Conservation (phyloP, 1,284 basidiomycete genomes). For the Inonotus hispidus region DNA sequence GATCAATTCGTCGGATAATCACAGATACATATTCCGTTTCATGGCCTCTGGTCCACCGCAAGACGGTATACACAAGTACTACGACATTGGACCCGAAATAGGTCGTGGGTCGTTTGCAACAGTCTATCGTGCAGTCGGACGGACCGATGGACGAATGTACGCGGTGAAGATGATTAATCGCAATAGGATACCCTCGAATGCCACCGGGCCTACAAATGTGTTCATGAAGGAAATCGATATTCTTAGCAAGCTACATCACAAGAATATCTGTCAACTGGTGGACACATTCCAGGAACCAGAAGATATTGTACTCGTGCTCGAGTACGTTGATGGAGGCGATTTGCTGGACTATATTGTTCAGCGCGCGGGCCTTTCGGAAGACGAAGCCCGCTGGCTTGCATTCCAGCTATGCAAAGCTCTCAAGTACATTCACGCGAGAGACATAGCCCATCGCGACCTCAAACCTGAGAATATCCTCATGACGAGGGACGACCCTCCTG, state of each 20-base stretch:
- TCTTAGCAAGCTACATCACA: constrained; percentile 68
- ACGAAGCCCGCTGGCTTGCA: neutral
- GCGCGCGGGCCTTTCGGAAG: constrained; percentile 54
- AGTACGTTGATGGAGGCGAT: constrained; percentile 83
- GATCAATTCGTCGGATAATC: constrained; percentile 50
- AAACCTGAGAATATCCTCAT: constrained; percentile 89
- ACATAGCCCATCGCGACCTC: constrained; percentile 85
- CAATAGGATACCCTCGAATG: constrained; percentile 31
- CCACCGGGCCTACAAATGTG: constrained; percentile 24
- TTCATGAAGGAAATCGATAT: constrained; percentile 66
- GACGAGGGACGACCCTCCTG: constrained; percentile 56
- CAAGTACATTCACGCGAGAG: constrained; percentile 62
- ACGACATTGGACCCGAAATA: constrained; percentile 61
- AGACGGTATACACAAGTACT: constrained; percentile 53
- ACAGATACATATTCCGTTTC: constrained; percentile 53
- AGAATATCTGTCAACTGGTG: constrained; percentile 76
- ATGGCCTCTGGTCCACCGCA: constrained; percentile 43
- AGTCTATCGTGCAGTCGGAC: constrained; percentile 65
- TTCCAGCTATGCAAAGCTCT: constrained; percentile 1
- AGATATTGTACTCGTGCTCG: constrained; percentile 72
- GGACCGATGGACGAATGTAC: constrained; percentile 53
- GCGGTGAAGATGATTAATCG: constrained; percentile 75
- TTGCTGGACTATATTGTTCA: constrained; percentile 76
- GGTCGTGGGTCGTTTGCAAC: constrained; percentile 80
- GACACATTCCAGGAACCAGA: constrained; percentile 71